Conservation (phyloP, 2,329 filamentous ascomycete genomes). For the Clonostachys solani region DNA sequence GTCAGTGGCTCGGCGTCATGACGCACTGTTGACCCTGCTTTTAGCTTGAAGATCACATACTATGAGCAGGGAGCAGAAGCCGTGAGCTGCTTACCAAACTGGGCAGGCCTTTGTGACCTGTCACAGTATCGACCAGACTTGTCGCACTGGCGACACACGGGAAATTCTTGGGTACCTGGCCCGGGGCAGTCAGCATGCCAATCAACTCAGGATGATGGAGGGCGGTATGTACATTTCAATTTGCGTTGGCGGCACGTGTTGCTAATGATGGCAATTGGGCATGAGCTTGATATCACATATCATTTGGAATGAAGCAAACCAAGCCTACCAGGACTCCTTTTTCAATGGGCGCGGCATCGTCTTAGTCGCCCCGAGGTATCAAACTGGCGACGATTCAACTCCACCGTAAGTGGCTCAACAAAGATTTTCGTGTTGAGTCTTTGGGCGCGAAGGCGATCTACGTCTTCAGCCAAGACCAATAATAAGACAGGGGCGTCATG, state of each 20-base stretch:
- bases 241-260: background rate
- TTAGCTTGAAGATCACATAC: background rate
- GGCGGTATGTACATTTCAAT: background rate
- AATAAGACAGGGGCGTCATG: too few relatives aligned
- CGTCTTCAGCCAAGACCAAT: too few relatives aligned
- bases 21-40: background rate
- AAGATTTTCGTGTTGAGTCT: too few relatives aligned
- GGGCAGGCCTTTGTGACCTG: conserved; percentile 12
- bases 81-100: conserved; percentile 3
- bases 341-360: too few relatives aligned
- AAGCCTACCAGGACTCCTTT: too few relatives aligned
- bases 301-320: too few relatives aligned
- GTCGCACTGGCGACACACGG: conserved; percentile 23
- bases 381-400: too few relatives aligned
- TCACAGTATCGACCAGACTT: conserved; percentile 25
- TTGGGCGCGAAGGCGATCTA: too few relatives aligned
- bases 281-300: too few relatives aligned
- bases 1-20: conserved; percentile 1
- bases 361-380: too few relatives aligned
- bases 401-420: too few relatives aligned
- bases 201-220: background rate
- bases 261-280: background rate
- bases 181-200: too few relatives aligned
- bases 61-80: background rate
- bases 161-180: conserved; percentile 22